These are phyloP conservation scores for Acephala macrosclerotiorum DNA, from an alignment of 2,329 filamentous ascomycete species.

Conservation along the genomic window DNA sequence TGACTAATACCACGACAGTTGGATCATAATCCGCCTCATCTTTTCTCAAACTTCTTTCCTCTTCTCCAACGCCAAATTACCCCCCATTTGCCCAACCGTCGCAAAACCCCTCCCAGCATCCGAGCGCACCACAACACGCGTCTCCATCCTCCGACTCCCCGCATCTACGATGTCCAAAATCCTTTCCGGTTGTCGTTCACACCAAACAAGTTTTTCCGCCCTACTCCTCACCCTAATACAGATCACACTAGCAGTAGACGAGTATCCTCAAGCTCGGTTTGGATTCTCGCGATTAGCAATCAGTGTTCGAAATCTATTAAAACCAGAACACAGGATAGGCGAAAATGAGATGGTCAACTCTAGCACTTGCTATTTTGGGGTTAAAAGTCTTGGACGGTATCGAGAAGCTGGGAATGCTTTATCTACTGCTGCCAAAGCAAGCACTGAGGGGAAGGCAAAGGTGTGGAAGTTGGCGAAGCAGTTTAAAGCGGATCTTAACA, in stretches of 20 bases:
- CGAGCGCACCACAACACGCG: slow-evolving; percentile 18
- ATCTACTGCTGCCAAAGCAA: not conserved
- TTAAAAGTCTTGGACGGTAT: slow-evolving; percentile 22
- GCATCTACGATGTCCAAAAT: slow-evolving; percentile 16
- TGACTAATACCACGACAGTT: too few relatives aligned
- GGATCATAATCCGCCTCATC: slow-evolving; percentile 26
- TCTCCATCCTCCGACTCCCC: slow-evolving; percentile 21
- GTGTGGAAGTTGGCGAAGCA: slow-evolving; percentile 25
- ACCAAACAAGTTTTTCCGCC: slow-evolving; percentile 29
- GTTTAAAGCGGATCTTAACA: slow-evolving; percentile 26
- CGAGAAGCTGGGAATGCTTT: not conserved
- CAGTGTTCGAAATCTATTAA: slow-evolving; percentile 24
- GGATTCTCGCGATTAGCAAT: slow-evolving; percentile 26
- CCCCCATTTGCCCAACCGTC: slow-evolving; percentile 22
- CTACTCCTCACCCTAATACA: slow-evolving; percentile 29
- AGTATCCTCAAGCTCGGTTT: slow-evolving; percentile 26
- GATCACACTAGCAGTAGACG: slow-evolving; percentile 26
- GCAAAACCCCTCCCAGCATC: slow-evolving; percentile 17
- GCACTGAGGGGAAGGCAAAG: not conserved
- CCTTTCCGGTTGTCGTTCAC: slow-evolving; percentile 20
- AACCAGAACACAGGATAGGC: not conserved
- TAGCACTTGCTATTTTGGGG: slow-evolving; percentile 20
- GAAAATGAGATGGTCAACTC: slow-evolving; percentile 27
- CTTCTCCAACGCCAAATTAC: slow-evolving; percentile 28
- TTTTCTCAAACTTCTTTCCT: slow-evolving; percentile 26